phyloP scores from a whole-genome alignment of 345 rosid species.

The Pugionium cornutum region DNA sequence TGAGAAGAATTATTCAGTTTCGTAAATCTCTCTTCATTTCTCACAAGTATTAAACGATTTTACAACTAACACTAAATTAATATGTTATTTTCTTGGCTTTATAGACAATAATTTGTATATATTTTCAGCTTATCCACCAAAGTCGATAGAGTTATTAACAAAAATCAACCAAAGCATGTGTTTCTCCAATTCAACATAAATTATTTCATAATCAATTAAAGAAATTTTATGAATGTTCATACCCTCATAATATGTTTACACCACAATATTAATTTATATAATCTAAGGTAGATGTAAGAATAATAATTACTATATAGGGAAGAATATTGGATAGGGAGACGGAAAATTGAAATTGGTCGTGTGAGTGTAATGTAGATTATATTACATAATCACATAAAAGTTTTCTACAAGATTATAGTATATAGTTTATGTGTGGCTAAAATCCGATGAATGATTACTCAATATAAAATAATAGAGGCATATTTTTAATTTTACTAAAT shows the following conservation, averaged over 20 bases:
- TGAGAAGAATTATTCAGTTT: no score
- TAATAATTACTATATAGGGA: neutral
- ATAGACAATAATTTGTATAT: constrained; percentile 17
- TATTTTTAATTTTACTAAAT: constrained; percentile 30
- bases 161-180: constrained; percentile 28
- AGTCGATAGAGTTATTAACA: constrained; percentile 17
- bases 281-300: constrained; percentile 7
- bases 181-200: constrained; percentile 25
- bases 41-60: no score
- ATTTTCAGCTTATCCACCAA: constrained; percentile 17
- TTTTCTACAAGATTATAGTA: constrained; percentile 19
- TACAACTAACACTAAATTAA: constrained; percentile 27
- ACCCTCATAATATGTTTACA: constrained; percentile 15
- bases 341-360: constrained; percentile 6
- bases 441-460: constrained; percentile 28
- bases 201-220: neutral
- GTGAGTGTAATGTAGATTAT: constrained; percentile 36
- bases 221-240: neutral
- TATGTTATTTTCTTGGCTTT: constrained; percentile 3
- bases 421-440: constrained; percentile 34
- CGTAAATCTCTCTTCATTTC: no score
- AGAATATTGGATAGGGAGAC: constrained; percentile 16
- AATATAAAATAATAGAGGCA: constrained; percentile 11
- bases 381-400: constrained; percentile 36
- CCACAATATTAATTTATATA: neutral